phyloP scores from a whole-genome alignment of 768 basidiomycete genomes.

The Tricholoma sp. region DNA sequence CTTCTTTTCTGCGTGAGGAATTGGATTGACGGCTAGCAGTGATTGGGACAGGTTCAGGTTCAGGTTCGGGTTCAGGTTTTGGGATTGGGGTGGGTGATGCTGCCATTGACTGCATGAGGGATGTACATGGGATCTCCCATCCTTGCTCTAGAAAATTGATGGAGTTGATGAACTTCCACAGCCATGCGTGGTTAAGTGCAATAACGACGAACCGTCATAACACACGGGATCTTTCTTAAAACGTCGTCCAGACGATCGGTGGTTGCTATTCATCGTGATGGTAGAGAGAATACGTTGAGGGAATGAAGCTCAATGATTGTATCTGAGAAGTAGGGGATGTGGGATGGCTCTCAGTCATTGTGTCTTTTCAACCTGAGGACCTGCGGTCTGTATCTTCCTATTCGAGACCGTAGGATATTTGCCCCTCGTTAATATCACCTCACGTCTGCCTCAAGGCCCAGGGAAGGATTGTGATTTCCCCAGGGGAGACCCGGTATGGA shows the following conservation, averaged over 20 bases:
- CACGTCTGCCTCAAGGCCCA: conserved; percentile 22
- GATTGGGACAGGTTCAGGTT: not conserved
- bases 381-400: conserved; percentile 14
- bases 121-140: conserved; percentile 12
- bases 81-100: not conserved
- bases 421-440: conserved; percentile 27
- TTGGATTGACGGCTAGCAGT: conserved; percentile 6
- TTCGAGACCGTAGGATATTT: conserved; percentile 19
- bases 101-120: not conserved
- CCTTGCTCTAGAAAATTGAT: conserved; percentile 14
- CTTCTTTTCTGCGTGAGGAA: conserved; percentile 12
- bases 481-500: conserved; percentile 3
- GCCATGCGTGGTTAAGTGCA: not conserved
- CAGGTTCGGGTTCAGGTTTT: not conserved
- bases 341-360: conserved; percentile 7
- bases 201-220: conserved; percentile 20
- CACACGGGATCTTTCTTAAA: conserved; percentile 15
- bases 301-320: not conserved
- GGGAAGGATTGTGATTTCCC: conserved; percentile 8
- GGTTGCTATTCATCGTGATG: conserved; percentile 1
- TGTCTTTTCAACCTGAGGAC: conserved; percentile 16
- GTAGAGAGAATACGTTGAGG: conserved; percentile 20
- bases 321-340: conserved; percentile 2
- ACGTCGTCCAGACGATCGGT: conserved; percentile 20
- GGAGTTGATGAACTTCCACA: not conserved